Base-by-base conservation (phyloP, 345 rosid species). In the Eucalyptus regnans region DNA sequence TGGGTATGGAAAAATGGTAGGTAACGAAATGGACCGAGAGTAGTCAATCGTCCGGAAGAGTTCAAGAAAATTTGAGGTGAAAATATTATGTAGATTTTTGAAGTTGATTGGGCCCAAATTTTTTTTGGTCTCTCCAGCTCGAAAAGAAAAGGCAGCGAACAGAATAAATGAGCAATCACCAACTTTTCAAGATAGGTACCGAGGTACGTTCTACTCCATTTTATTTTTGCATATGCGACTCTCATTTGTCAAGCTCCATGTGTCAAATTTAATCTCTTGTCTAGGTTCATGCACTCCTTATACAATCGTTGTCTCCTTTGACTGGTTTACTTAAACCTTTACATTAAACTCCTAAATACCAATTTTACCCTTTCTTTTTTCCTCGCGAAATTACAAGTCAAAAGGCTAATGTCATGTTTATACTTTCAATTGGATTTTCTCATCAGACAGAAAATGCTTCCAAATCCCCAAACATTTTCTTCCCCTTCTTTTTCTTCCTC, bases 271-370 rank as follows among this genome's bases (percentile, higher is more conserved):
- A 20, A 60, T 60, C 31, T n/a, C 4, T n/a, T 8, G 3, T 76
- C 0, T 76, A 76, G 7, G 12, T 76, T 37, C 7, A 18, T 37
- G 23, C 22, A 37, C 0, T 20, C 7, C 10, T 3, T 29, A 29
- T 62, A 41, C 9, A 10, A 7, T 6, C 0, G 0, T 1, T 0
- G 0, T 37, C 7, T 68, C 13, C 1, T 0, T 18, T 18, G 2
- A 4, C 2, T 9, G 17, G 33, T 33, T 17, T 17, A 3, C 44
- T 71, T 17, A 37, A 3, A 20, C 27, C 2, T 76, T 41, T 22
- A 12, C 4, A 6, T 76, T 6, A 6, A 4, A 41, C 48, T 20
- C 11, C 12, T 41, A 22, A 10, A 41, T 20, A 11, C 16, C 15
- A 20, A 5, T 25, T 41, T 76, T 11, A 37, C 9, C 27, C 3